These are phyloP conservation scores for Rosa persica DNA, from an alignment of 306 rosid genomes.

Conservation along the genomic window DNA sequence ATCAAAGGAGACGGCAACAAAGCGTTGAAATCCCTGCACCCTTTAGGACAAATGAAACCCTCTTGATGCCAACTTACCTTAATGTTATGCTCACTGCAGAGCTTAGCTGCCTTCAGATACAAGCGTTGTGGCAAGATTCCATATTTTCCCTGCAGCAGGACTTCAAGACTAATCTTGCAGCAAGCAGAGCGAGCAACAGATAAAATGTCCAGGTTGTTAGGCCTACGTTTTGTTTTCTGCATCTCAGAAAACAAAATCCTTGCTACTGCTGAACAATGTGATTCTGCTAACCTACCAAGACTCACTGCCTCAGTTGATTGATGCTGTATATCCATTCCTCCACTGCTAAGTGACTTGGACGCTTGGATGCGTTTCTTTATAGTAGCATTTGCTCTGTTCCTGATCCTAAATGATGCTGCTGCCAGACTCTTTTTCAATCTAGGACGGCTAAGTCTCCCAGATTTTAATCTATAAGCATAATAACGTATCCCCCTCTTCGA, in stretches of 20 bases:
- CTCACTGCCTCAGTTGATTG: conserved; percentile 49
- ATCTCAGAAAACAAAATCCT: conserved; percentile 82
- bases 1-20: conserved; percentile 51
- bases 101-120: conserved; percentile 87
- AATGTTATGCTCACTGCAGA: conserved; percentile 77
- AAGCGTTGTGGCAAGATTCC: conserved; percentile 72
- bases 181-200: conserved; percentile 75
- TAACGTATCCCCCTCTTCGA: conserved; percentile 81
- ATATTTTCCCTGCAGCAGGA: conserved; percentile 65
- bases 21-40: conserved; percentile 58
- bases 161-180: conserved; percentile 72
- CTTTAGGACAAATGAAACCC: conserved; percentile 75
- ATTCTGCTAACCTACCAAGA: conserved; percentile 57
- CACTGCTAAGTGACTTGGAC: conserved; percentile 55
- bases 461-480: conserved; percentile 79
- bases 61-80: conserved; percentile 69
- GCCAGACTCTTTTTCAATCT: conserved; percentile 69
- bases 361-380: conserved; percentile 74
- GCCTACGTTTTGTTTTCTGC: conserved; percentile 77
- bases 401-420: conserved; percentile 73
- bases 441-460: conserved; percentile 95
- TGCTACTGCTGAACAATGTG: conserved; percentile 79
- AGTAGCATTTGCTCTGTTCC: conserved; percentile 74
- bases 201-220: conserved; percentile 69
- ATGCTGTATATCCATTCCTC: conserved; percentile 39